Percentiles rank a stretch among this genome's conserved stretches.
Conservation (phyloP, 192 early-diverging fungal genomes). For the Radiomyces spectabilis region DNA sequence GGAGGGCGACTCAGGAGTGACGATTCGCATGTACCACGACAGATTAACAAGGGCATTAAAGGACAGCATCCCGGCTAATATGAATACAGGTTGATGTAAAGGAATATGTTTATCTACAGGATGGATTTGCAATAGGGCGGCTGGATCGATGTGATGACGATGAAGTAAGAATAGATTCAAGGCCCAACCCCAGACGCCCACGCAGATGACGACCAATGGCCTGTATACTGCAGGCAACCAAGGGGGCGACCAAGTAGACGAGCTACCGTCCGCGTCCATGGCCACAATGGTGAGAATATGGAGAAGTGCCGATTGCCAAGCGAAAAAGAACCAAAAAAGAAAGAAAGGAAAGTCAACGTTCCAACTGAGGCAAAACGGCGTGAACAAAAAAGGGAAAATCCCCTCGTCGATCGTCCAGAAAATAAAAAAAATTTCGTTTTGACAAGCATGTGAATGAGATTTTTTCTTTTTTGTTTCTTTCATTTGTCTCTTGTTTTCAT, state of each 20-base stretch:
- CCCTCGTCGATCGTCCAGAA: neutral
- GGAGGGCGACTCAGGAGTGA: slow-evolving; percentile 1
- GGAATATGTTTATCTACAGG: slow-evolving; percentile 27
- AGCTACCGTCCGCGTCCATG: slow-evolving; percentile 13
- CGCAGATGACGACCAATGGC: slow-evolving; percentile 37
- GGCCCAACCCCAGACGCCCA: slow-evolving; percentile 56
- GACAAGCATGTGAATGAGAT: too few relatives aligned
- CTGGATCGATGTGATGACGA: slow-evolving; percentile 35
- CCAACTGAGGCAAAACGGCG: too few relatives aligned
- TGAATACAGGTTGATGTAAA: slow-evolving; percentile 37
- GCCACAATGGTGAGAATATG: neutral
- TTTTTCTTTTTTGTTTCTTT: too few relatives aligned
- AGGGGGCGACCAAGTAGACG: slow-evolving; percentile 2
- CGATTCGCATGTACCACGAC: slow-evolving; percentile 35
- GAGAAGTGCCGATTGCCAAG: neutral
- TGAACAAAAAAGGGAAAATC: neutral
- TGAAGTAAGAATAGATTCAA: slow-evolving; percentile 43
- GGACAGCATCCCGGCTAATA: slow-evolving; percentile 33
- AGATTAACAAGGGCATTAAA: slow-evolving; percentile 36
- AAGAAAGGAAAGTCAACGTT: slow-evolving; percentile 3
- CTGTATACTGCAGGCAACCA: slow-evolving; percentile 40
- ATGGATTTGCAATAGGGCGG: slow-evolving; percentile 27
- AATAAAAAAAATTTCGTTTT: neutral
- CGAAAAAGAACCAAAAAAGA: neutral
- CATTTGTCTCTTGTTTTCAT: too few relatives aligned